Evolutionary conservation across 1,284 basidiomycete species (phyloP), one percentile per base, ranked within the genome.

Genomic region (Cronartium ribicola): DNA sequence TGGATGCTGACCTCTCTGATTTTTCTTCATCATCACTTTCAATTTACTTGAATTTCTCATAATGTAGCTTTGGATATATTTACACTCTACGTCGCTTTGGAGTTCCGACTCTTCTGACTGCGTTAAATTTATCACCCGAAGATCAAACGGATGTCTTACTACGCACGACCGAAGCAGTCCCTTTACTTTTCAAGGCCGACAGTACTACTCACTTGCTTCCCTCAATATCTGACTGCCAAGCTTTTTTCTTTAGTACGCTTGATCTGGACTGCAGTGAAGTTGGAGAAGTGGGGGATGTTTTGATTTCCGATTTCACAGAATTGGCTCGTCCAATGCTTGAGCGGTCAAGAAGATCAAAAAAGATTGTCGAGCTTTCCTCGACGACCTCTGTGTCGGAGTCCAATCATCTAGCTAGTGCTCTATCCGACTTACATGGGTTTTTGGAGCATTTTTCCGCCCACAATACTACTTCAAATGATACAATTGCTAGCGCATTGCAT

Each of bases 61-160:
- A 55, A 55, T n/a, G 51, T 55, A 55, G 51, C 29, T 55, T 55
- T 20, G 51, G 51, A 20, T 55, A 55, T 20, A 7, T 55, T 20
- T 55, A 55, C 51, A 55, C 51, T 20, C n/a, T 55, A 13, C 51
- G 51, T 6, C 17, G 51, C 14, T 55, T 55, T 11, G 51, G 51
- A n/a, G 14, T 55, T n/a, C n/a, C n/a, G 29, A 55, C 51, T n/a
- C 51, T 55, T 29, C 29, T 11, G 6, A 55, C n/a, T 55, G 51
- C 51, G n/a, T 55, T 55, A 1, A 55, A 55, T 29, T 20, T 55
- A 11, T 20, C 51, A 11, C n/a, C 29, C n/a, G 51, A 55, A 55
- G 51, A 55, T 17, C 51, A 55, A n/a, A 55, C 51, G n/a, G 51
- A 55, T 55, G 13, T 55, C 51, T 55, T 55, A n/a, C 29, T 55